Percentiles rank a stretch among this genome's conserved stretches.
Evolutionary conservation across 2,329 filamentous ascomycete genomes (phyloP).

Genomic region (Diaporthe batatas): DNA sequence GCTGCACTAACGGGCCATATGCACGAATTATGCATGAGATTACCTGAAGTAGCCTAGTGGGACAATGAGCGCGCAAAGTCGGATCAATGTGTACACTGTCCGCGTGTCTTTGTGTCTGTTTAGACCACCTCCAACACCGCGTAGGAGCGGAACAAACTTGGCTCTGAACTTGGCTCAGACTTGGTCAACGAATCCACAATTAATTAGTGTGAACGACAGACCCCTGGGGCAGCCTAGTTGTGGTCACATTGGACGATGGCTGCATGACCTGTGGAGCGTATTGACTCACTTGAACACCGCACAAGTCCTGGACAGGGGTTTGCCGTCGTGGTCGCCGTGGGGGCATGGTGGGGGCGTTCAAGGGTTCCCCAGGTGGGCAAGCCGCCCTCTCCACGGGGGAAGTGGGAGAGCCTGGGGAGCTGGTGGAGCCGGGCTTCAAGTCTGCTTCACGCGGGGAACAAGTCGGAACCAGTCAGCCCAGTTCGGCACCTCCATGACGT

Average conservation of each 20-base stretch:
- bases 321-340: conserved; percentile 26
- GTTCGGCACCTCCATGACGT: conserved; percentile 17
- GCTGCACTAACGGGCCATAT: neutral
- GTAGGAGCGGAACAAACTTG: neutral
- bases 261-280: conserved; percentile 3
- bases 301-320: conserved; percentile 10
- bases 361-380: conserved; percentile 32
- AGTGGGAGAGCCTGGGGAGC: neutral
- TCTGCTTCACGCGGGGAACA: conserved; percentile 14
- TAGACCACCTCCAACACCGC: neutral
- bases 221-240: neutral
- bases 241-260: conserved; percentile 5
- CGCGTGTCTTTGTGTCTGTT: too few species aligned
- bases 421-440: conserved; percentile 15
- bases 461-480: neutral
- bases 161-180: conserved; percentile 9
- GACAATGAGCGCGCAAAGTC: neutral
- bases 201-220: neutral
- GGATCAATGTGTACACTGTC: neutral
- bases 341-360: conserved; percentile 5
- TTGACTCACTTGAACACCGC: conserved; percentile 12
- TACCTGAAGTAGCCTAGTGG: neutral
- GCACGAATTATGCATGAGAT: neutral
- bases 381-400: conserved; percentile 26
- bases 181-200: neutral